Evolutionary conservation across 305 asterid genomes (phyloP), one percentile per base, ranked within the genome.

Genomic region (Fraxinus sp.): DNA sequence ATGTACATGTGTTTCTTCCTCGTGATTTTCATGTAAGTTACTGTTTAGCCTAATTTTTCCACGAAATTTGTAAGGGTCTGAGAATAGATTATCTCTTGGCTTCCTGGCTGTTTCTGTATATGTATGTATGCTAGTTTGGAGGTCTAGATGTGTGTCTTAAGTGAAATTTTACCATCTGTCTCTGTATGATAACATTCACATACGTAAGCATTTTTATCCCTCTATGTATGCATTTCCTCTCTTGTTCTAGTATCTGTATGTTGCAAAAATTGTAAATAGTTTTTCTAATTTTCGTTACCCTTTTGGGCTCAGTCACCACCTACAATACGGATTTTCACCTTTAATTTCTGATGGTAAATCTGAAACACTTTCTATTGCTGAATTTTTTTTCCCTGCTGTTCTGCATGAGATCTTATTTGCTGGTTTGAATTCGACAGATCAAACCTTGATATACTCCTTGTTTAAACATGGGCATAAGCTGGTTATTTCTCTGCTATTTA

Each of bases 1-100:
- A 79, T 93, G 90, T 94, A 94, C 92, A 91, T 96, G 88, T 94
- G 98, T 88, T 96, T 96, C 94, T 96, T 96, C 89, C 89, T 96
- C 57, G 91, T 91, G 89, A 93, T 96, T 81, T 96, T 94, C 77
- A 87, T 92, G 99, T 95, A 88, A 95, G 99, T 83, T 78, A 41
- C 86, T 57, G 76, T n/a, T 74, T 30, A 81, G 57, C 86, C 75
- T 30, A n/a, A 64, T 78, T 24, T 35, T 85, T 57, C 28, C 59
- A 71, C 78, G 28, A 46, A 68, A 30, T 70, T 76, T 55, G 41
- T 74, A 30, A 22, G 64, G 77, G 59, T 20, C 80, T 37, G 8
- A 62, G 44, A 73, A 18, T 37, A 37, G 39, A 66, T 66, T 33
- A 22, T 78, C 55, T 7, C 22, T 70, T 14, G 1, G 1, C 39